Conservation (phyloP, 2,329 filamentous ascomycete genomes). For the Talaromyces sp. region DNA sequence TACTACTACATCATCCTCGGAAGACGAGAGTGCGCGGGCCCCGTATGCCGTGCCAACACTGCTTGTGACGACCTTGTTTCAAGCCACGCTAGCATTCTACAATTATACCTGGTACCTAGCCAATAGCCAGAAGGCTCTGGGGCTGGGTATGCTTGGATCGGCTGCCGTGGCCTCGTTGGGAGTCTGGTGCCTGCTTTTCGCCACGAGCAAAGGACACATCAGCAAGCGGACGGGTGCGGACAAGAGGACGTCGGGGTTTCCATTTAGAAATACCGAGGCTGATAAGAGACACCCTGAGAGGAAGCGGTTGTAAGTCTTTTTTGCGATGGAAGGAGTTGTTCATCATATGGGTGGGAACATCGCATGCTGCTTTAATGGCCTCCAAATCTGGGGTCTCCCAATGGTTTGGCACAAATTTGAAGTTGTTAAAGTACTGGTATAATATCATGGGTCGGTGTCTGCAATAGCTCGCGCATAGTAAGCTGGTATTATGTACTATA, state of each 20-base stretch:
- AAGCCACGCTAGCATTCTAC: slow-evolving; percentile 61
- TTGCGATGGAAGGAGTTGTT: neutral
- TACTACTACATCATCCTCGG: slow-evolving; percentile 22
- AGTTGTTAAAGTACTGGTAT: neutral
- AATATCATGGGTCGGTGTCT: neutral
- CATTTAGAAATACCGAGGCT: slow-evolving; percentile 60
- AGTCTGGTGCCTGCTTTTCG: slow-evolving; percentile 62
- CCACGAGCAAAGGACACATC: slow-evolving; percentile 54
- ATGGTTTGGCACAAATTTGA: neutral
- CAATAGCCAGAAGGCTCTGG: slow-evolving; percentile 55
- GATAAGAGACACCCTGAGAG: slow-evolving; percentile 48
- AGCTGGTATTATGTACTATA: neutral
- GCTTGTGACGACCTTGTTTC: slow-evolving; percentile 64
- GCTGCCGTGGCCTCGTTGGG: slow-evolving; percentile 59
- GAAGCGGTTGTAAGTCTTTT: slow-evolving; percentile 21
- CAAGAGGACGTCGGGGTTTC: slow-evolving; percentile 64
- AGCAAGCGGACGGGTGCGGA: slow-evolving; percentile 63
- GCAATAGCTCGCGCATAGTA: neutral
- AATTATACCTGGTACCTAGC: slow-evolving; percentile 65
- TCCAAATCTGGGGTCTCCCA: neutral
- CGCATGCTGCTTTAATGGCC: slow-evolving; percentile 9
- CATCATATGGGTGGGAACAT: neutral
- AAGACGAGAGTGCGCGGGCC: slow-evolving; percentile 49
- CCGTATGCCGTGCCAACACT: slow-evolving; percentile 66
- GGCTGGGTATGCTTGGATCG: slow-evolving; percentile 58